Conservation (phyloP, 345 rosid genomes). For the Lepidium sativum region DNA sequence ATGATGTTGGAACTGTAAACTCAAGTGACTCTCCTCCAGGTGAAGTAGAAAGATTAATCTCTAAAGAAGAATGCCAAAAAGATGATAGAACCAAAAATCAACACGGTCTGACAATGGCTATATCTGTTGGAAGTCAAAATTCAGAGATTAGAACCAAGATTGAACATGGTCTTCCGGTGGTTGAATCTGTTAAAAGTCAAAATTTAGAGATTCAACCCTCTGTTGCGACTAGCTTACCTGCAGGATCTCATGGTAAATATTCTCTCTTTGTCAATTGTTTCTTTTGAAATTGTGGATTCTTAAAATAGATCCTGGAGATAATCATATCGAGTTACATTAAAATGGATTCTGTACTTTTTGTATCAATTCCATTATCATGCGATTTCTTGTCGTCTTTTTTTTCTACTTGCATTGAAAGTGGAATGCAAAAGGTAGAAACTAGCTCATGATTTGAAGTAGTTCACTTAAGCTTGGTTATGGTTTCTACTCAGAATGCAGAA, state of each 20-base stretch:
- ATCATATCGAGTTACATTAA: neutral
- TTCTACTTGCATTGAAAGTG: neutral
- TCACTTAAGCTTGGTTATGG: neutral
- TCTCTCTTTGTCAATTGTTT: too few relatives aligned
- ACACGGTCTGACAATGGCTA: neutral
- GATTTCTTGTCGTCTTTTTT: neutral
- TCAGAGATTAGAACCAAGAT: conserved; percentile 1
- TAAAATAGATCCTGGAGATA: neutral
- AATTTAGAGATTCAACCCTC: conserved; percentile 3
- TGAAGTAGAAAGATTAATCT: conserved; percentile 19
- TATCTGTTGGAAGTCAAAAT: neutral
- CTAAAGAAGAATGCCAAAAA: neutral
- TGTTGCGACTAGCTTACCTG: conserved; percentile 9
- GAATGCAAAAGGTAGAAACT: neutral
- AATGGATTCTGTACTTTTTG: neutral
- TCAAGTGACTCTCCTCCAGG: conserved; percentile 20
- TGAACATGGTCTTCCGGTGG: neutral
- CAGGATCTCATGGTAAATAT: conserved; percentile 26
- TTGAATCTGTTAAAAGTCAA: conserved; percentile 13
- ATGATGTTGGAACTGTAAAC: conserved; percentile 21
- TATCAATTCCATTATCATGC: neutral
- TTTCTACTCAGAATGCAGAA: conserved; percentile 19
- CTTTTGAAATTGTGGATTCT: neutral
- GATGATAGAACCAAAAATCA: neutral
- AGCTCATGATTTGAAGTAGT: neutral